Evolutionary conservation across 257 asterid genomes (phyloP), one percentile per base, ranked within the genome.

Genomic region (Galeopsis tetrahit): DNA sequence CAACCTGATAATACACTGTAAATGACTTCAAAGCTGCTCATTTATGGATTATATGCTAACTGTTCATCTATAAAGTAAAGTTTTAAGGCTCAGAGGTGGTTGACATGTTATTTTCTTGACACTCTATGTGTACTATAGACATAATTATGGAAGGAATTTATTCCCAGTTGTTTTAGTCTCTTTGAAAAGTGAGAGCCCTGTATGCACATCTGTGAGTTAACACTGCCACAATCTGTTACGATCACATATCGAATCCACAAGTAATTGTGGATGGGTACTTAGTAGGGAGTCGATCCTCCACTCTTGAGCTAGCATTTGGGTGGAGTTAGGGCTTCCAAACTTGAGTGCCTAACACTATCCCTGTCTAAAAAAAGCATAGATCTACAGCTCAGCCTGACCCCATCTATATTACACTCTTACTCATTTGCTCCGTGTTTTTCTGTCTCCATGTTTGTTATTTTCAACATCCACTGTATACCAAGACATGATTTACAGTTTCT

Each of bases 161-260:
- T 51, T 21, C 21, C 40, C 58, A 32, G 49, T 36, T 61, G 56
- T 67, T 9, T 31, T 35, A 39, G 63, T 14, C 28, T 49, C 28
- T n/a, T 49, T n/a, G 28, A 49, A 49, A 60, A 36, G 53, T 48
- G 60, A 72, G 79, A 75, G 56, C 52, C 58, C 70, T 43, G 42
- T 32, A 42, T 70, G 71, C 33, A 33, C 62, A 69, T 49, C 74
- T 32, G 53, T 48, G 9, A 44, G 42, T 51, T 55, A 52, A 44
- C 72, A 57, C 53, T 63, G 21, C 55, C 28, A 21, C 28, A 21
- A 21, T 21, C 28, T 21, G 28, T 21, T 21, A 21, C 28, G 1
- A 21, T 21, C 28, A 21, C 28, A 21, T 21, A 21, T 21, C 1
- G 28, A 21, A 21, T 21, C 28, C 28, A 21, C 28, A 21, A 21